Evolutionary conservation across 306 rosid genomes (phyloP), one percentile per base, ranked within the genome.

Genomic region (Trifolium subterraneum): DNA sequence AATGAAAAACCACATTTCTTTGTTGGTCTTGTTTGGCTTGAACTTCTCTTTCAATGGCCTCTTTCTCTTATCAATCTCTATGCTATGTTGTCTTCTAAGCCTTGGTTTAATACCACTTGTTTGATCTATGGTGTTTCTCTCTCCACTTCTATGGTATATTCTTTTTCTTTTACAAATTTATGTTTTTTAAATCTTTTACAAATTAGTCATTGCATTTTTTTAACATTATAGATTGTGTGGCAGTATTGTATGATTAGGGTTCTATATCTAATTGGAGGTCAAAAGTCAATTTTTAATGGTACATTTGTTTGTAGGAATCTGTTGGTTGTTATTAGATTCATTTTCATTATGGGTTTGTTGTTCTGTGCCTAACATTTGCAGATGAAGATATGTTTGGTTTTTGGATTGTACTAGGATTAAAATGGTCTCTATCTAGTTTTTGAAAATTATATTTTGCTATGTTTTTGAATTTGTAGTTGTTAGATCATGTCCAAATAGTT

Each of bases 41-140:
- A 91, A 83, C 85, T 91, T 25, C 68, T 91, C 61, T 86, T 91
- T 50, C 94, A 89, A 80, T 93, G 96, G 96, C 96, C 94, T 1
- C 88, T 91, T 13, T 29, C 72, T 3, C 84, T 93, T 7, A 70
- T 82, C 81, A 91, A 80, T 66, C 47, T 93, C 64, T 89, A 88
- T 72, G 96, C 70, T 5, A 79, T 87, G 23, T 60, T 86, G 41
- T 76, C 80, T 39, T 56, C 84, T 48, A 89, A 89, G 74, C 66
- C 84, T 68, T 93, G 97, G 97, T 84, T 81, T 79, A 85, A 74
- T 29, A 89, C 94, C 82, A 85, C 97, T 55, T 93, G 96, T 79
- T 83, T 89, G 92, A 78, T 91, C 75, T 83, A 81, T 71, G 97
- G 90, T 41, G 91, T 75, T 55, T 83, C 98, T 44, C 35, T 74